Conservation (phyloP, 805 yeast species). For the Kuraishia capsulata region DNA sequence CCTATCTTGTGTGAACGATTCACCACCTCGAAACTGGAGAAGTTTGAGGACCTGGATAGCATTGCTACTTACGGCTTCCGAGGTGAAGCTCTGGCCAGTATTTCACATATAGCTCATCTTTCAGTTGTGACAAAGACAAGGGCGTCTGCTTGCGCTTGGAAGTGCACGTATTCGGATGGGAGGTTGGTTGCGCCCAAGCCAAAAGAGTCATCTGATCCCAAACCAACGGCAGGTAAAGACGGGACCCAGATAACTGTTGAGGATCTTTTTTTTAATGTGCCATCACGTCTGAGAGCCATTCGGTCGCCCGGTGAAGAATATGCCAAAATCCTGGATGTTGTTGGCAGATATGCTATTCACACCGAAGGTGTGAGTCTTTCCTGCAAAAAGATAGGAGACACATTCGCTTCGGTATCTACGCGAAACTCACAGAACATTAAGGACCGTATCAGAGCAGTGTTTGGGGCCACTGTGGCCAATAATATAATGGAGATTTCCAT, state of each 20-base stretch:
- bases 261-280: slow-evolving; percentile 83
- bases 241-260: slow-evolving; percentile 86
- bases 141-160: slow-evolving; percentile 60
- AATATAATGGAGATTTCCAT: slow-evolving; percentile 46
- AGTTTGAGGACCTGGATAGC: slow-evolving; percentile 64
- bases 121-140: slow-evolving; percentile 68
- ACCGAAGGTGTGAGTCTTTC: slow-evolving; percentile 60
- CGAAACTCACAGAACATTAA: slow-evolving; percentile 37
- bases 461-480: slow-evolving; percentile 59
- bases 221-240: slow-evolving; percentile 74
- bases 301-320: slow-evolving; percentile 67
- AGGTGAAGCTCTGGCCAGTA: slow-evolving; percentile 94
- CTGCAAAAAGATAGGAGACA: slow-evolving; percentile 73
- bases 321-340: slow-evolving; percentile 67
- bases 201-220: slow-evolving; percentile 34
- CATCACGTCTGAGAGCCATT: slow-evolving; percentile 65
- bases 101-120: slow-evolving; percentile 80
- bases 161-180: slow-evolving; percentile 61
- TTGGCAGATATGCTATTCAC: slow-evolving; percentile 78
- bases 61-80: slow-evolving; percentile 87
- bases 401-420: slow-evolving; percentile 56
- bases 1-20: slow-evolving; percentile 81
- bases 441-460: slow-evolving; percentile 69
- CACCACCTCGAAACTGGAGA: slow-evolving; percentile 76
- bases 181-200: slow-evolving; percentile 36